phyloP scores from a whole-genome alignment of 805 yeast genomes.

The Pichia californica region DNA sequence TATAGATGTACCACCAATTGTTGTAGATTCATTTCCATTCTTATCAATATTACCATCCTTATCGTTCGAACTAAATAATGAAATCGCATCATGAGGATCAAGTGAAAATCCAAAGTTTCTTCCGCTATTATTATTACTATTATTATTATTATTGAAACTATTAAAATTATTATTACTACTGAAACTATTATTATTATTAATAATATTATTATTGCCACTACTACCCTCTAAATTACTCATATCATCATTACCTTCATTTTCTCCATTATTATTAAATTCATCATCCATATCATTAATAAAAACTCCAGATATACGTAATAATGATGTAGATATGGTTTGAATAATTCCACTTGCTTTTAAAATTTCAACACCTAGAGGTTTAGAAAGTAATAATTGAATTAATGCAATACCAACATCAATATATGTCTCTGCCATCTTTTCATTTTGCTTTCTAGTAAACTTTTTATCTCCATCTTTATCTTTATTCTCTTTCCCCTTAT shows the following conservation, averaged over 20 bases:
- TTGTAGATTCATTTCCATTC: too few relatives aligned
- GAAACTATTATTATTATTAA: neutral
- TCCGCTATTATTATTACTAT: neutral
- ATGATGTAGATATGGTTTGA: constrained; percentile 31
- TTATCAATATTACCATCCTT: neutral
- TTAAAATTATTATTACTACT: too few relatives aligned
- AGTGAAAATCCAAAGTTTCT: neutral
- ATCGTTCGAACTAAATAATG: neutral
- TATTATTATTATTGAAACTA: neutral
- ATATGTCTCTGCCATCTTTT: constrained; percentile 43
- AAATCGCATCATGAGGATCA: neutral
- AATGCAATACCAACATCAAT: constrained; percentile 72
- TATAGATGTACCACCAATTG: too few relatives aligned
- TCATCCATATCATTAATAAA: neutral
- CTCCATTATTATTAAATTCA: neutral
- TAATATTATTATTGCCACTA: neutral
- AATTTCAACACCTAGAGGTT: constrained; percentile 20
- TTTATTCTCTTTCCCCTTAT: neutral
- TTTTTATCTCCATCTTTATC: neutral
- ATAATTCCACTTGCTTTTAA: constrained; percentile 59
- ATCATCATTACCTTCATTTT: neutral
- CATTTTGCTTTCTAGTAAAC: neutral
- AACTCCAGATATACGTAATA: neutral
- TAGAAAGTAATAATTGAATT: constrained; percentile 53
- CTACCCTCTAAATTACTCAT: too few relatives aligned